Evolutionary conservation across 169 alveolate genomes (phyloP).

Genomic region (Eimeria praecox): DNA sequence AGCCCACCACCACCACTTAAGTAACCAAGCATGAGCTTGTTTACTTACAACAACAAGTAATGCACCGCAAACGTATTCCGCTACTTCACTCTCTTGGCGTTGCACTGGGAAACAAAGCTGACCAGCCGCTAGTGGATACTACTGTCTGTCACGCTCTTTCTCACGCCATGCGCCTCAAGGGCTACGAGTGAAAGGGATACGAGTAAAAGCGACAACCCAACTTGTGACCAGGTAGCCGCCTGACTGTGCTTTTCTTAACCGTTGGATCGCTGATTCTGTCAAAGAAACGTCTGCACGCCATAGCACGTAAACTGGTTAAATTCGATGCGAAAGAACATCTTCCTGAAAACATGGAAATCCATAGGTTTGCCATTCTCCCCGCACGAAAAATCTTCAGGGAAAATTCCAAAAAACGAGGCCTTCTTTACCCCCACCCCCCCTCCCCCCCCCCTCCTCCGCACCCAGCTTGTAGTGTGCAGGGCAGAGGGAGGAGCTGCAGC

Average conservation of each 20-base stretch:
- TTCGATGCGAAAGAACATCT: not conserved
- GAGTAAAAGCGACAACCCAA: not conserved
- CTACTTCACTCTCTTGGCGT: not conserved
- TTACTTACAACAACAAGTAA: no score
- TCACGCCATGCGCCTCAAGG: not conserved
- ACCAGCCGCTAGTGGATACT: not conserved
- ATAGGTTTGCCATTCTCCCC: not conserved
- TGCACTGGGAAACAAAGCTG: not conserved
- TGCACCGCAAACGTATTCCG: not conserved
- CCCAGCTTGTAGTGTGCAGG: not conserved
- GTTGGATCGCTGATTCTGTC: no score
- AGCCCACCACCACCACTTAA: not conserved
- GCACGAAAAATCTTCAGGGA: not conserved
- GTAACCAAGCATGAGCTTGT: not conserved
- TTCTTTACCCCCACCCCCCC: not conserved
- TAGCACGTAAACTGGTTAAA: not conserved
- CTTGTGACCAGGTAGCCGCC: not conserved
- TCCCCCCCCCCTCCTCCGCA: not conserved
- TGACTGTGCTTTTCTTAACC: no score
- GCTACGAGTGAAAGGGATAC: not conserved
- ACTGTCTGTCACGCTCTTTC: not conserved
- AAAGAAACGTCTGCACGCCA: not conserved
- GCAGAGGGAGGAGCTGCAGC: not conserved
- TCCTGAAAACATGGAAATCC: not conserved
- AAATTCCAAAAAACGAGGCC: constrained; percentile 33